Evolutionary conservation across 768 basidiomycete genomes (phyloP).

Genomic region (Tricholoma saponaceum): DNA sequence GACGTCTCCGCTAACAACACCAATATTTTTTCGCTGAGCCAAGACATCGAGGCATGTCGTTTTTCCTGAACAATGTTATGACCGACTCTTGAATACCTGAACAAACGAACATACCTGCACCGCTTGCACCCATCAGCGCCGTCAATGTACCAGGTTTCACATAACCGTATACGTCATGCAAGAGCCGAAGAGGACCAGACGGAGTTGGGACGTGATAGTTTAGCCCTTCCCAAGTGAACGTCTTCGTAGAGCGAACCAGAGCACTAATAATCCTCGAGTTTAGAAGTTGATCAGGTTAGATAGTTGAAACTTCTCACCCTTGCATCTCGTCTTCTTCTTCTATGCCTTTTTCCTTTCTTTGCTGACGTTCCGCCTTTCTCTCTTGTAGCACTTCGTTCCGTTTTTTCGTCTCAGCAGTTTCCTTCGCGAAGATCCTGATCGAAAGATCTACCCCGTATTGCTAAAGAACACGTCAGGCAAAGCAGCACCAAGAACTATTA

Average conservation of each 20-base stretch:
- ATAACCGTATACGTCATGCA: slow-evolving; percentile 76
- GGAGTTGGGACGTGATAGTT: slow-evolving; percentile 75
- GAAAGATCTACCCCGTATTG: slow-evolving; percentile 49
- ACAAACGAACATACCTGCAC: slow-evolving; percentile 47
- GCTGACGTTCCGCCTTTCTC: slow-evolving; percentile 42
- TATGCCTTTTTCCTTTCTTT: slow-evolving; percentile 11
- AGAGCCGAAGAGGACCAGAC: slow-evolving; percentile 53
- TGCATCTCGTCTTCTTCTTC: slow-evolving; percentile 2
- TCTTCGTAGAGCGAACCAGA: slow-evolving; percentile 24
- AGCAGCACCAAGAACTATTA: background rate
- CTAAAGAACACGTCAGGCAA: slow-evolving; percentile 19
- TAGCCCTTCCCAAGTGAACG: slow-evolving; percentile 80
- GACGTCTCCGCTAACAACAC: slow-evolving; percentile 59
- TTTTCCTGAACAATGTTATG: slow-evolving; percentile 42
- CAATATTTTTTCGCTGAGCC: slow-evolving; percentile 69
- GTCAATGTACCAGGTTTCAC: slow-evolving; percentile 87
- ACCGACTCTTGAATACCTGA: background rate
- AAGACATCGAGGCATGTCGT: slow-evolving; percentile 75
- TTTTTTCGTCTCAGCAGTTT: slow-evolving; percentile 48
- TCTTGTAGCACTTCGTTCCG: slow-evolving; percentile 50
- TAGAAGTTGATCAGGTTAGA: background rate
- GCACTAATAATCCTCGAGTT: background rate
- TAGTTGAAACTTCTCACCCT: slow-evolving; percentile 8
- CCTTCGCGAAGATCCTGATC: slow-evolving; percentile 58
- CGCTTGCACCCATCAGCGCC: slow-evolving; percentile 84